Evolutionary conservation across 805 yeast species (phyloP), one percentile per base, ranked within the genome.

Genomic region (Ogataea trehaloabstinens): DNA sequence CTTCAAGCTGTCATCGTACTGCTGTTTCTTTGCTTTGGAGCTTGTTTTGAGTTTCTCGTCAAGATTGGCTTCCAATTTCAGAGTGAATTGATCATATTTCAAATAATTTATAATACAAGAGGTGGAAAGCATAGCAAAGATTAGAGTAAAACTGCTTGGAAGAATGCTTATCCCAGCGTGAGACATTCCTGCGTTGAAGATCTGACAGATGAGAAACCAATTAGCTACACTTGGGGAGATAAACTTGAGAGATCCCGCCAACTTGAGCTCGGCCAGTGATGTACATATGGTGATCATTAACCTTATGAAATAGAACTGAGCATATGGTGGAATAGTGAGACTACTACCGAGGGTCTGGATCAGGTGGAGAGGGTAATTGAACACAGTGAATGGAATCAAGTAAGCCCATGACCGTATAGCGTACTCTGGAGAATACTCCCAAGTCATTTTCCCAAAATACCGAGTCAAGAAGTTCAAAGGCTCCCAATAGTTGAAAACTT

Each of bases 371-470:
- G 63, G 61, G 34, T 44, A 54, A 10, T 51, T 48, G 12, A 59
- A 34, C 5, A 59, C 11, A 0, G 51, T 38, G 48, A 71, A 73
- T 1, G 78, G 85, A 5, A 79, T 44, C 19, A 90, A 64, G 51
- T 84, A 89, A 2, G 85, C 73, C 80, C 93, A 91, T 2, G 96
- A 86, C 48, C 98, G 66, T 38, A 90, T 86, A 13, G 95, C 87
- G 53, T 76, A 87, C 38, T 74, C 84, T 0, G 97, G 96, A 0
- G 96, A 86, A 59, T 90, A 91, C 56, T 90, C 97, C 97, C 97
- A 90, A 0, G 97, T 90, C 60, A 89, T 89, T 51, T 89, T 85
- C 2, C 97, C 98, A 59, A 88, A 87, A 2, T 83, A 84, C 48
- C 95, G 73, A 1, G 82, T 61, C 24, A 90, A 49, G 36, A 83